These are phyloP conservation scores for Tylopilus subfusipes DNA, from an alignment of 768 basidiomycete genomes.

Conservation along the genomic window DNA sequence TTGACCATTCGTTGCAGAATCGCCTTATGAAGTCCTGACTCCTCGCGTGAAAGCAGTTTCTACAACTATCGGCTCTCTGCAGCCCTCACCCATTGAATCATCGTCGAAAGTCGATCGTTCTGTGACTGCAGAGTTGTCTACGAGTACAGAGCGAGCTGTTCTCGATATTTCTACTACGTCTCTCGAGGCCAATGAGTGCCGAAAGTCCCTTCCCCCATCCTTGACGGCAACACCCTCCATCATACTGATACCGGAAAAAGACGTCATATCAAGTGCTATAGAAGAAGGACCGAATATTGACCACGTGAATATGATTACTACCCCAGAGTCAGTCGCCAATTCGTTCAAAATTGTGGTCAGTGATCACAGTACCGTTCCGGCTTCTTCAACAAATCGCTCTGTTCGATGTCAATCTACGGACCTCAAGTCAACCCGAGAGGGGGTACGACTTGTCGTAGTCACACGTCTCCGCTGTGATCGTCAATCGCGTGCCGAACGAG, in stretches of 20 bases:
- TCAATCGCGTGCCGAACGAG: slow-evolving; percentile 59
- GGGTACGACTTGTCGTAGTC: slow-evolving; percentile 60
- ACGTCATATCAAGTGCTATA: slow-evolving; percentile 9
- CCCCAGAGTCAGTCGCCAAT: slow-evolving; percentile 8
- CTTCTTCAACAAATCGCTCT: slow-evolving; percentile 5
- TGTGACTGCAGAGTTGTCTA: slow-evolving; percentile 2
- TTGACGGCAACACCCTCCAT: slow-evolving; percentile 13
- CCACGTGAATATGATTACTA: slow-evolving; percentile 5
- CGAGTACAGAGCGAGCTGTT: slow-evolving; percentile 9
- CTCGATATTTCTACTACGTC: slow-evolving; percentile 8
- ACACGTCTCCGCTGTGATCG: slow-evolving; percentile 56
- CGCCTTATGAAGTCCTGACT: slow-evolving; percentile 4
- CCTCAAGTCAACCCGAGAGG: slow-evolving; percentile 49
- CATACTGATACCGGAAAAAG: slow-evolving; percentile 15
- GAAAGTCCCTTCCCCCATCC: slow-evolving; percentile 6
- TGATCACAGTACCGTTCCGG: slow-evolving; percentile 22
- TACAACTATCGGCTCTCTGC: slow-evolving; percentile 1
- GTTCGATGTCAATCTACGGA: slow-evolving; percentile 14
- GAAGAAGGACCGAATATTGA: slow-evolving; percentile 7
- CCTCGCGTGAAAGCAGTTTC: slow-evolving; percentile 13
- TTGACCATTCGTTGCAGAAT: slow-evolving; percentile 19
- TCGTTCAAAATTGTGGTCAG: slow-evolving; percentile 29
- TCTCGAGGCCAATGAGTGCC: slow-evolving; percentile 5
- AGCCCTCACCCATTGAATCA: slow-evolving; percentile 4
- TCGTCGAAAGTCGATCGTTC: slow-evolving; percentile 4